These are phyloP conservation scores for Coemansia sp. DNA, from an alignment of 192 early-diverging fungal genomes.

Conservation along the genomic window DNA sequence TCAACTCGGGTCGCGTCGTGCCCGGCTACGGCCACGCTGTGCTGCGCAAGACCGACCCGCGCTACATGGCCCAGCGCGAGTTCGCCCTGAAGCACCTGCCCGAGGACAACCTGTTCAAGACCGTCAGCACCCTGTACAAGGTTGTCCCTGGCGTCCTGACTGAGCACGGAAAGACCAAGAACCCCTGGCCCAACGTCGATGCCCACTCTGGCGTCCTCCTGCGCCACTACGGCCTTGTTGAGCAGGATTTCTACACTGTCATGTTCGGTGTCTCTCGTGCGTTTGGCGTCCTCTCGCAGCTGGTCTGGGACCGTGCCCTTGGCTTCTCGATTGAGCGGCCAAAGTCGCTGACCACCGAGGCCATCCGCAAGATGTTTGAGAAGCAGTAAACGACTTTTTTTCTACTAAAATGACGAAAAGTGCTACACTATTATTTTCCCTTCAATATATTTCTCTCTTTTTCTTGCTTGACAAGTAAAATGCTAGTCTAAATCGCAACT, in stretches of 20 bases:
- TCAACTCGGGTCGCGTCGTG: constrained; percentile 95
- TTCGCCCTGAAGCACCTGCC: constrained; percentile 98
- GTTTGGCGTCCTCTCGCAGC: constrained; percentile 90
- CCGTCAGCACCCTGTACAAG: constrained; percentile 95
- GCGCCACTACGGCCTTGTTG: constrained; percentile 92
- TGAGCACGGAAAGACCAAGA: constrained; percentile 99
- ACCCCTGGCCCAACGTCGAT: constrained; percentile 99
- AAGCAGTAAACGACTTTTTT: constrained; percentile 23
- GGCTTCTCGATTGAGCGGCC: constrained; percentile 92
- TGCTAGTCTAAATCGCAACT: too few species aligned
- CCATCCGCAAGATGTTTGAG: constrained; percentile 85
- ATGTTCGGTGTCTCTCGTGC: constrained; percentile 98
- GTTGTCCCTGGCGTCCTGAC: constrained; percentile 92
- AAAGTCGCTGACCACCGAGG: constrained; percentile 85
- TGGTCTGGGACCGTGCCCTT: constrained; percentile 97
- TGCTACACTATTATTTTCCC: neutral
- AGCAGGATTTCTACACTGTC: constrained; percentile 99
- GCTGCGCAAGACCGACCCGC: constrained; percentile 94
- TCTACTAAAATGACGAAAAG: neutral
- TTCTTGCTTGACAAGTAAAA: too few species aligned
- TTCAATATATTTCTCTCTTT: neutral
- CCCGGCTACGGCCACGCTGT: constrained; percentile 99
- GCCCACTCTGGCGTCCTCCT: constrained; percentile 98
- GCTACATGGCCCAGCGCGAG: constrained; percentile 97
- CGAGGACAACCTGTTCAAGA: constrained; percentile 93